Percentiles rank a stretch among this genome's conserved stretches.
Evolutionary conservation across 192 early-diverging fungal genomes (phyloP).

Genomic region (Backusella circina): DNA sequence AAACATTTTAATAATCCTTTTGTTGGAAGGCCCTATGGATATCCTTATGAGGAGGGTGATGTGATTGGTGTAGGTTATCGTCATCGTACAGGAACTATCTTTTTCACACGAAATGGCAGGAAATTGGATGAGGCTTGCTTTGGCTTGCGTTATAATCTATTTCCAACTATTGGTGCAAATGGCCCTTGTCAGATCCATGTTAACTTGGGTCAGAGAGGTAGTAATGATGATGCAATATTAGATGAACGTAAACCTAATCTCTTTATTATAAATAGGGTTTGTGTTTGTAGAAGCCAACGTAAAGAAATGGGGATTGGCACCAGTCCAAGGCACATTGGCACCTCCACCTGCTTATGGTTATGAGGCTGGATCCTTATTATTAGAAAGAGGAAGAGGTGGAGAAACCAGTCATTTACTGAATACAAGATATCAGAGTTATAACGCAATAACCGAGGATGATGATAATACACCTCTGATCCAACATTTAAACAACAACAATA

Average conservation of each 20-base stretch:
- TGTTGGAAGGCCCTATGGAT: constrained; percentile 57
- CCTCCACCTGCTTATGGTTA: constrained; percentile 75
- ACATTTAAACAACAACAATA: background rate
- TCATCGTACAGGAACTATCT: constrained; percentile 67
- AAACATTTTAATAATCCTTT: constrained; percentile 69
- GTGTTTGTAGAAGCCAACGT: constrained; percentile 82
- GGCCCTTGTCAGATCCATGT: constrained; percentile 58
- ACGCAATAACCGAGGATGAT: background rate
- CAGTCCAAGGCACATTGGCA: constrained; percentile 58
- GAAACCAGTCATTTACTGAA: constrained; percentile 1
- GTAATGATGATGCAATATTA: background rate
- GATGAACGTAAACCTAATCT: no score
- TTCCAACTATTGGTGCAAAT: constrained; percentile 58
- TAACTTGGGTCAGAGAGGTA: constrained; percentile 67
- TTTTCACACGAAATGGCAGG: constrained; percentile 76
- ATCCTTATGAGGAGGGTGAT: constrained; percentile 67
- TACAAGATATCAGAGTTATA: background rate
- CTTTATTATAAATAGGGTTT: constrained; percentile 48
- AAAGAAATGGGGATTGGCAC: constrained; percentile 79
- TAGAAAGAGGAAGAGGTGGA: constrained; percentile 3
- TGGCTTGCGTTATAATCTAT: constrained; percentile 69
- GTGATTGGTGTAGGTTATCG: constrained; percentile 78
- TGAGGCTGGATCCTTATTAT: constrained; percentile 28
- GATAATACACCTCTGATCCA: constrained; percentile 6
- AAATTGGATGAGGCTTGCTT: constrained; percentile 65